These are phyloP conservation scores for Polyplosphaeria fusca DNA, from an alignment of 495 filamentous ascomycete genomes.

Conservation along the genomic window DNA sequence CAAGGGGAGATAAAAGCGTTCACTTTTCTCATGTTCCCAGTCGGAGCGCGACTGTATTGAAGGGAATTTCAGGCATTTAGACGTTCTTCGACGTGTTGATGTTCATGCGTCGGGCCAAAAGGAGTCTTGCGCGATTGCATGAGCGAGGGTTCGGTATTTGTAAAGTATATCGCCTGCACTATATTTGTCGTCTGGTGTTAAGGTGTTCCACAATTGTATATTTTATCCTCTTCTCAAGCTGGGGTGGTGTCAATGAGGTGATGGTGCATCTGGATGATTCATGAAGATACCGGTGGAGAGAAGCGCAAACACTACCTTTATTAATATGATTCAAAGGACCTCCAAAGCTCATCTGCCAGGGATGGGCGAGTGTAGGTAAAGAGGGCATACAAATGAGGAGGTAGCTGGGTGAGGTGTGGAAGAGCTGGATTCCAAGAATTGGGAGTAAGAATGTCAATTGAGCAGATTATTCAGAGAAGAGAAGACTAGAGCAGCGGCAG, in stretches of 20 bases:
- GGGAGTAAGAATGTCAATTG: conserved; percentile 37
- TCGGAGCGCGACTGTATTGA: not conserved
- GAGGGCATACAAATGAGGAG: conserved; percentile 33
- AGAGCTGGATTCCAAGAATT: conserved; percentile 31
- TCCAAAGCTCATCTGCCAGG: conserved; percentile 33
- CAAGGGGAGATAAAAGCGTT: conserved; percentile 8
- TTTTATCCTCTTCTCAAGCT: not conserved
- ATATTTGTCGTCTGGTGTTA: not conserved
- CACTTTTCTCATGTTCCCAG: not conserved
- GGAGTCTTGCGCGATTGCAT: not conserved
- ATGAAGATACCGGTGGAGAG: not conserved
- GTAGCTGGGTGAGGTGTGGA: conserved; percentile 37
- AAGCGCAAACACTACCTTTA: conserved; percentile 38
- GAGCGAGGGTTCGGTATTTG: not conserved
- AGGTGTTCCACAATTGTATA: not conserved
- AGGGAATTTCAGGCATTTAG: not conserved
- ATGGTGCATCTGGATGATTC: not conserved
- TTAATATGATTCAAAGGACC: conserved; percentile 43
- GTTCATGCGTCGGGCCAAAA: not conserved
- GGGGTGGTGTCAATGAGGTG: not conserved
- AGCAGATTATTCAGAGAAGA: too few species aligned
- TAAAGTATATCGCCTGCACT: not conserved
- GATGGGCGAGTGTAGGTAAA: conserved; percentile 34
- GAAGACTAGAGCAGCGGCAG: too few species aligned
- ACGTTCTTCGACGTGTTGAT: not conserved